A percentile compares a stretch with the other conserved stretches of the same genome.
These are phyloP conservation scores for Amaranthus palmeri DNA, from an alignment of 148 eudicot species.

Conservation along the genomic window DNA sequence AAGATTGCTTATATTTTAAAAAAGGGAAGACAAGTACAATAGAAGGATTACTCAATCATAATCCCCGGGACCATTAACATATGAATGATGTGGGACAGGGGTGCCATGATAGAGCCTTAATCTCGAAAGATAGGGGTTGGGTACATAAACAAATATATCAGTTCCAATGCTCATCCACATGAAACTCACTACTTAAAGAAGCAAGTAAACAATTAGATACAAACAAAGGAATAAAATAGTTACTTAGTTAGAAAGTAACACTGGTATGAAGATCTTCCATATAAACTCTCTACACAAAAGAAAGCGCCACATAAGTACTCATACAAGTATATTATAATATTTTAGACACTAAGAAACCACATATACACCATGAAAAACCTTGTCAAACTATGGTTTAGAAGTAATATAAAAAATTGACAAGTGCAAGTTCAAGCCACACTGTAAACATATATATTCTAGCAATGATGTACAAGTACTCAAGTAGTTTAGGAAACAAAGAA, in stretches of 20 bases:
- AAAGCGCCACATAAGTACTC: not conserved
- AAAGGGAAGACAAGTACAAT: not conserved
- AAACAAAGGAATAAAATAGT: not conserved
- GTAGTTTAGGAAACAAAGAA: constrained; percentile 1
- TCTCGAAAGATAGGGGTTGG: too few species aligned
- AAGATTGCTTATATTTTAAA: not conserved
- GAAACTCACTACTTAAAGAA: too few species aligned
- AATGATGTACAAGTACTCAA: constrained; percentile 1
- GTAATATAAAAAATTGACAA: not conserved
- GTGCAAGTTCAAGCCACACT: not conserved
- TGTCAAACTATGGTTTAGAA: not conserved
- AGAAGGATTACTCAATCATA: not conserved
- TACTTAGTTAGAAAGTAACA: not conserved
- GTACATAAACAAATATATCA: too few species aligned
- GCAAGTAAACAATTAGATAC: not conserved
- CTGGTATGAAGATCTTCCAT: not conserved
- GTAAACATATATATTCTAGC: not conserved
- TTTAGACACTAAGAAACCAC: not conserved
- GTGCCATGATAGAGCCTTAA: too few species aligned
- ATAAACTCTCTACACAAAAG: not conserved
- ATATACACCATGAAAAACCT: not conserved
- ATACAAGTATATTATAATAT: not conserved
- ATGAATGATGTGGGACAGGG: too few species aligned
- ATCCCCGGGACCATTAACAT: too few species aligned
- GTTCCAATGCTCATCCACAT: too few species aligned